Evolutionary conservation across 1,284 basidiomycete genomes (phyloP).

Genomic region (Heterobasidion occidentale): DNA sequence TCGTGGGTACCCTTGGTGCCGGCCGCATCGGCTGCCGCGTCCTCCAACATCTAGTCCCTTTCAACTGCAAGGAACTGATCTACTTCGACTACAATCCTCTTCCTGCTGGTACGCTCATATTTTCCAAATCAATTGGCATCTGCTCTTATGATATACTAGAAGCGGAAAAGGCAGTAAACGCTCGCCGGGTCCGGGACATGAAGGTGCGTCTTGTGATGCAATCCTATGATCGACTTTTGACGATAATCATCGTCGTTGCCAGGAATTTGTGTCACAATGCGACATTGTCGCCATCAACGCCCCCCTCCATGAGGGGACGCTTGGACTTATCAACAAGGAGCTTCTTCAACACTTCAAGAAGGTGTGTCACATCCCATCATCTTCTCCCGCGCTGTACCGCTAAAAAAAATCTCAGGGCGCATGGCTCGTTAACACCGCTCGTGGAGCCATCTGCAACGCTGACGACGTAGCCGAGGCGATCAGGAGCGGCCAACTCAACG

Average conservation of each 20-base stretch:
- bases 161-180: conserved; percentile 64
- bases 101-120: conserved; percentile 39
- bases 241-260: not conserved
- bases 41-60: conserved; percentile 79
- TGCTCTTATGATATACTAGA: conserved; percentile 24
- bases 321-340: conserved; percentile 76
- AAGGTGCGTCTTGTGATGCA: conserved; percentile 31
- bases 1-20: conserved; percentile 82
- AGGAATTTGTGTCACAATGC: conserved; percentile 77
- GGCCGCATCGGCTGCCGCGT: conserved; percentile 89
- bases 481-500: conserved; percentile 68
- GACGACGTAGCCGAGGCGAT: conserved; percentile 76
- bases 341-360: conserved; percentile 88
- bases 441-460: conserved; percentile 86
- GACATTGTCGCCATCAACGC: conserved; percentile 87
- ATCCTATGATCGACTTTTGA: too few species aligned
- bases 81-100: conserved; percentile 90
- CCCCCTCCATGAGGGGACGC: conserved; percentile 85
- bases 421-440: conserved; percentile 91
- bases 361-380: conserved; percentile 13
- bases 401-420: conserved; percentile 31
- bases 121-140: too few species aligned
- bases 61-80: conserved; percentile 85
- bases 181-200: conserved; percentile 73
- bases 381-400: not conserved